A percentile compares a stretch with the other conserved stretches of the same genome.
These are phyloP conservation scores for Bretziella fagacearum DNA, from an alignment of 2,329 filamentous ascomycete genomes.

Conservation along the genomic window DNA sequence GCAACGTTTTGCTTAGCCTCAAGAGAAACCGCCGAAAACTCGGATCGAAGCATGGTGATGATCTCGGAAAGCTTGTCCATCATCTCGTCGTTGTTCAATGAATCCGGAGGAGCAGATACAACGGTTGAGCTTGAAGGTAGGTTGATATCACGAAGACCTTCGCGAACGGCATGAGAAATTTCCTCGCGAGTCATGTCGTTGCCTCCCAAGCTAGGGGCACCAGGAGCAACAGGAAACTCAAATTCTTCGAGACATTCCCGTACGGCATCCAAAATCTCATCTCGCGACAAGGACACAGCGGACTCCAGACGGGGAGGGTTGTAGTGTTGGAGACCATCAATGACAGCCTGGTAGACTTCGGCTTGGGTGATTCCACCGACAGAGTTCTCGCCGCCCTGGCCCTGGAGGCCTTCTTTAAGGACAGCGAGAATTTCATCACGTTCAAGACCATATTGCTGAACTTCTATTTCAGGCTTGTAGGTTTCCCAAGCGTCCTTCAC, in stretches of 20 bases:
- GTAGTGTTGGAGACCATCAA: slow-evolving; percentile 73
- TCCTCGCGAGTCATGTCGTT: slow-evolving; percentile 38
- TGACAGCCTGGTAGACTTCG: slow-evolving; percentile 69
- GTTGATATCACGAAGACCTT: slow-evolving; percentile 37
- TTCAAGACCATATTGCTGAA: slow-evolving; percentile 79
- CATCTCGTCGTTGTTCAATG: slow-evolving; percentile 30
- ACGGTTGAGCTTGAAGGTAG: slow-evolving; percentile 25
- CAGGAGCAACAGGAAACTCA: slow-evolving; percentile 50
- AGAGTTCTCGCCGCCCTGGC: slow-evolving; percentile 43
- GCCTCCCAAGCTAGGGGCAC: slow-evolving; percentile 32
- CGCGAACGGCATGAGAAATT: slow-evolving; percentile 45
- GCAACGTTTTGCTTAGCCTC: slow-evolving; percentile 63
- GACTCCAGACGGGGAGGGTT: slow-evolving; percentile 49
- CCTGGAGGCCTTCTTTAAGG: slow-evolving; percentile 67
- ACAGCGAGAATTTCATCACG: slow-evolving; percentile 79
- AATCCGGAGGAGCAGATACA: slow-evolving; percentile 5
- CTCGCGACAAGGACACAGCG: slow-evolving; percentile 52
- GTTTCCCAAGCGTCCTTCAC: slow-evolving; percentile 85
- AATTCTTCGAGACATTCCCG: slow-evolving; percentile 76
- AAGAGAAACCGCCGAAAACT: slow-evolving; percentile 43
- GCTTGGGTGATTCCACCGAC: slow-evolving; percentile 51
- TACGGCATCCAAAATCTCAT: slow-evolving; percentile 71
- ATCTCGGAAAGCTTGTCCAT: slow-evolving; percentile 46
- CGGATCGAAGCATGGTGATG: slow-evolving; percentile 38
- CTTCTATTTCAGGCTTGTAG: slow-evolving; percentile 83